Evolutionary conservation across 805 yeast genomes (phyloP).

Genomic region (Candida palmyrensis): DNA sequence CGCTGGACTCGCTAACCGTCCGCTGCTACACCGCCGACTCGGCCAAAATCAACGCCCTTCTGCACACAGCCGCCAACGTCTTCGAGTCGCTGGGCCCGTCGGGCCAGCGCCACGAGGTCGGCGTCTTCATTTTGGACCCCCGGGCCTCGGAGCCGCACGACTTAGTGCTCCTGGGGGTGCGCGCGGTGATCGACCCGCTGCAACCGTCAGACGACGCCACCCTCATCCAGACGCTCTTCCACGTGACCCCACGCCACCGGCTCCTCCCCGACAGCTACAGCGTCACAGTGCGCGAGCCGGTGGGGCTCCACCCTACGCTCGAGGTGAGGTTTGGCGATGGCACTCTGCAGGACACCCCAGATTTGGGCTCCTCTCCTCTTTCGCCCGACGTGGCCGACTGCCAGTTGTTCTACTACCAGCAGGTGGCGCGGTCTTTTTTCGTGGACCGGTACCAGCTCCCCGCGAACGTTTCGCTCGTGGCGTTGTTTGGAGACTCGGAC

Average conservation of each 20-base stretch:
- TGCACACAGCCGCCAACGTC: not conserved
- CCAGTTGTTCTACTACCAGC: conserved; percentile 27
- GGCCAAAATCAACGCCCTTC: not conserved
- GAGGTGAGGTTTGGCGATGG: conserved; percentile 8
- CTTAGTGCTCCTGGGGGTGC: conserved; percentile 29
- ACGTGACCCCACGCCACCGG: conserved; percentile 37
- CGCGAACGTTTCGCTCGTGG: conserved; percentile 14
- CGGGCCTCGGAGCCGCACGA: conserved; percentile 27
- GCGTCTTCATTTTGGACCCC: conserved; percentile 28
- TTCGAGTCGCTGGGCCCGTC: not conserved
- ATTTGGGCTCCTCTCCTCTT: conserved; percentile 15
- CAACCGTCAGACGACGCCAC: conserved; percentile 9
- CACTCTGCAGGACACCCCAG: conserved; percentile 5
- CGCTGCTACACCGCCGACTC: not conserved
- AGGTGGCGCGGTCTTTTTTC: conserved; percentile 26
- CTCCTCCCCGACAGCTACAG: conserved; percentile 1
- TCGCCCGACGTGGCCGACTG: conserved; percentile 23
- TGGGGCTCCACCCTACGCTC: conserved; percentile 35
- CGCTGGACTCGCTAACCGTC: not conserved
- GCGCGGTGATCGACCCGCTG: conserved; percentile 21
- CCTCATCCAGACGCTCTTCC: conserved; percentile 34
- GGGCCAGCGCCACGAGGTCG: conserved; percentile 23
- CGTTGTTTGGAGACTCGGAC: conserved; percentile 27
- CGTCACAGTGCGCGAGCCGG: conserved; percentile 10
- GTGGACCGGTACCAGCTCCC: conserved; percentile 36